Evolutionary conservation across 768 basidiomycete species (phyloP).

Genomic region (Cantharellus cinnabarinus): DNA sequence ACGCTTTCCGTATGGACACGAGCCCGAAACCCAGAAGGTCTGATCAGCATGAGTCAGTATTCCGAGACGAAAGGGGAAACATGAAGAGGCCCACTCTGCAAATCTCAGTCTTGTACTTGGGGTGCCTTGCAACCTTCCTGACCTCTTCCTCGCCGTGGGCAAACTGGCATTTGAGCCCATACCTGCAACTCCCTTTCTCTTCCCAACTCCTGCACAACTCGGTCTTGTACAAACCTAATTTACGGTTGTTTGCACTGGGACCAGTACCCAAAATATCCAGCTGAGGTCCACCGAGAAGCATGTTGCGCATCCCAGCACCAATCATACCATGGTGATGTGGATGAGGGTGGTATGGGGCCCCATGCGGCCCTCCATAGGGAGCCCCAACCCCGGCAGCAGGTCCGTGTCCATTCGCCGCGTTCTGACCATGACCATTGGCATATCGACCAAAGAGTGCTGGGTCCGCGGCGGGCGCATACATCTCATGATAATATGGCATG

Average conservation of each 20-base stretch:
- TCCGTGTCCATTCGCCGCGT: background rate
- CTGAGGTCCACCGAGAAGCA: background rate
- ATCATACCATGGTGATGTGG: background rate
- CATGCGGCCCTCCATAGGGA: background rate
- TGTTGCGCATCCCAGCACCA: background rate
- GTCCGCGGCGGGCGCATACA: background rate
- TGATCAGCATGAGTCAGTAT: slow-evolving; percentile 78
- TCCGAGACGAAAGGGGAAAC: slow-evolving; percentile 34
- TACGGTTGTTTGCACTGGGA: slow-evolving; percentile 80
- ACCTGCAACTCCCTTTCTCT: slow-evolving; percentile 72
- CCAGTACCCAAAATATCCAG: slow-evolving; percentile 17
- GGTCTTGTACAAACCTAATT: slow-evolving; percentile 79
- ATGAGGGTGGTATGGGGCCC: background rate
- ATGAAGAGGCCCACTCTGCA: background rate
- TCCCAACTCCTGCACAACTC: slow-evolving; percentile 83
- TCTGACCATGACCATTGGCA: background rate
- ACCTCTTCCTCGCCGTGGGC: slow-evolving; percentile 84
- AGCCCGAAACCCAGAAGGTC: slow-evolving; percentile 90
- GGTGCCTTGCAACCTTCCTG: slow-evolving; percentile 65
- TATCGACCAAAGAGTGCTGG: background rate
- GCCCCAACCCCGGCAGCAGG: background rate
- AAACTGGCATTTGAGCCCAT: slow-evolving; percentile 79
- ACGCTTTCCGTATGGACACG: slow-evolving; percentile 83
- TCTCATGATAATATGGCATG: background rate
- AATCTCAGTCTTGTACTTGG: slow-evolving; percentile 37